Base-by-base conservation (phyloP, 495 filamentous ascomycete species). In the Lasiosphaeris hirsuta region DNA sequence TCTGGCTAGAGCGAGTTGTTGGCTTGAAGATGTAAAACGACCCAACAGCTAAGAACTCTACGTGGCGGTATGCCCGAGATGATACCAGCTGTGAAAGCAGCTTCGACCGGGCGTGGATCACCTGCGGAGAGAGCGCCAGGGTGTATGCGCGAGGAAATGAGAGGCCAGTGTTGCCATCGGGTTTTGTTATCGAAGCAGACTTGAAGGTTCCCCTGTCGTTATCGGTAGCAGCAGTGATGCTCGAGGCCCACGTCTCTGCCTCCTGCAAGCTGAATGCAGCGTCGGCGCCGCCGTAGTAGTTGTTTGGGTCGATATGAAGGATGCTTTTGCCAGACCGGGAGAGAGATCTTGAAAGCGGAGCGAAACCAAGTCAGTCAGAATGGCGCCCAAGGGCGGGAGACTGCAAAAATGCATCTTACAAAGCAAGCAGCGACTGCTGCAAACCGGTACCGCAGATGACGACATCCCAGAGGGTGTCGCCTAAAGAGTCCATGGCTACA, bases 1-100 rank as follows among this genome's bases (percentile, higher is more conserved):
- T 57, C n/a, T 60, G 58, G 4, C 66, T 56, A 19, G 61, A 41
- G 18, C 56, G 54, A 3, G 63, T 38, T n/a, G 61, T 18, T 3
- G 72, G 63, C 51, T 72, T 66, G 66, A 87, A 86, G 37, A 96
- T 84, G 83, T 87, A 97, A 88, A 92, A 97, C 56, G 89, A 93
- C 34, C 95, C 95, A 7, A 97, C 88, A 5, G 94, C 91, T 58
- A 92, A 84, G 70, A 97, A 98, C 61, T 96, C 92, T 56, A 98
- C 81, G 70, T 96, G 90, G 35, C 83, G 83, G 60, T 95, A 89
- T 51, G 95, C 86, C 59, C 88, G 87, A 1, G 93, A 96, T 3
- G 91, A 90, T 39, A 97, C 86, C 38, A 98, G 80, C 57, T 85
- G 78, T 5, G 83, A 79, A 2, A 97, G 75, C 17, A 97, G 77